Percentiles rank a stretch among this genome's conserved stretches.
These are phyloP conservation scores for Immersiporthe knoxdaviesiana DNA, from an alignment of 2,329 filamentous ascomycete species.

Conservation along the genomic window DNA sequence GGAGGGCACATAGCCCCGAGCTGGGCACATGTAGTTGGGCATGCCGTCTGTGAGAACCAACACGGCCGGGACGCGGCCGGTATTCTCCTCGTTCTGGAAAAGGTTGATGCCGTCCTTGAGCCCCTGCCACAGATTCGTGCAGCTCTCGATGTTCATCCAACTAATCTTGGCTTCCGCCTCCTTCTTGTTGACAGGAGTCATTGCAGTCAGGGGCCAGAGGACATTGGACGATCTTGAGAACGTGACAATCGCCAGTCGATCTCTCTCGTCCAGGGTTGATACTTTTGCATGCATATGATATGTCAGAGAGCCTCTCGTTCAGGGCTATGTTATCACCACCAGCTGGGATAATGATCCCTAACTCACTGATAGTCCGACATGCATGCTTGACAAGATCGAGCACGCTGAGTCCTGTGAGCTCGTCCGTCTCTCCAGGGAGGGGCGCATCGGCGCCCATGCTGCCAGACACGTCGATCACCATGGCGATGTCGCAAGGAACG, in stretches of 20 bases:
- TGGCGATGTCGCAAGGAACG: constrained; percentile 61
- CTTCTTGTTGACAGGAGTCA: constrained; percentile 53
- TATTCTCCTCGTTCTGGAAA: constrained; percentile 43
- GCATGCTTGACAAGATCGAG: constrained; percentile 65
- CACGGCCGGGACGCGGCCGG: constrained; percentile 50
- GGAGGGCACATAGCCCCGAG: constrained; percentile 58
- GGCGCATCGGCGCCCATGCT: constrained; percentile 58
- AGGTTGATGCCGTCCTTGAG: constrained; percentile 54
- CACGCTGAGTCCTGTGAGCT: constrained; percentile 56
- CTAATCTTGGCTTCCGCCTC: constrained; percentile 47
- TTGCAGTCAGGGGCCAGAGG: constrained; percentile 51
- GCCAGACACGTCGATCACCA: constrained; percentile 63
- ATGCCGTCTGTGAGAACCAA: constrained; percentile 59
- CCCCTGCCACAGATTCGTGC: constrained; percentile 63
- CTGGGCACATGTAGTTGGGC: constrained; percentile 59
- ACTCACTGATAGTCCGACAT: constrained; percentile 52
- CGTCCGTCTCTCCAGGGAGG: constrained; percentile 45
- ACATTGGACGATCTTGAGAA: constrained; percentile 50
- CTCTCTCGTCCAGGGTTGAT: constrained; percentile 56
- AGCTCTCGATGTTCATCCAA: constrained; percentile 41
- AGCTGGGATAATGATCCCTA: not conserved
- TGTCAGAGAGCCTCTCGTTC: not conserved
- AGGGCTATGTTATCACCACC: too few relatives aligned
- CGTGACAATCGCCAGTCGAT: constrained; percentile 61
- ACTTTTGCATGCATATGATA: constrained; percentile 24